Percentiles rank a stretch among this genome's conserved stretches.
Evolutionary conservation across 176 grass and related monocot genomes (phyloP).

Genomic region (Hyparrhenia diplandra): DNA sequence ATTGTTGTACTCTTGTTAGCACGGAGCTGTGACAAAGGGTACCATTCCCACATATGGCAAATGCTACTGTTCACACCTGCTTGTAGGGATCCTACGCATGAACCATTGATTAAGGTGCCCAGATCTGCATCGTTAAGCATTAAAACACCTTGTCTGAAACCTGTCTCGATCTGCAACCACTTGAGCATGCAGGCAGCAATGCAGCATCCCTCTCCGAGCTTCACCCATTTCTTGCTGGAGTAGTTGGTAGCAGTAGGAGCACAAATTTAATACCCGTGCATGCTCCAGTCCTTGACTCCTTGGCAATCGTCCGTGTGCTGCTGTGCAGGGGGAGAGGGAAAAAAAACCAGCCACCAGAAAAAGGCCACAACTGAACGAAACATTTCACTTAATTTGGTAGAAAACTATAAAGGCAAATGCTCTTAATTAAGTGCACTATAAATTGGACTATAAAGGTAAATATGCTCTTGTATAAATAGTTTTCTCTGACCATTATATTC

Average conservation of each 20-base stretch:
- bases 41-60: background rate
- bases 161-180: conserved; percentile 11
- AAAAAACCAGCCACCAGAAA: too few relatives aligned
- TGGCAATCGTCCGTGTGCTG: background rate
- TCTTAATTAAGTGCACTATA: too few relatives aligned
- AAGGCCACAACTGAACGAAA: background rate
- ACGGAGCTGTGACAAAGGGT: background rate
- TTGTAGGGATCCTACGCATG: background rate
- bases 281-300: background rate
- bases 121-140: conserved; percentile 26
- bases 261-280: background rate
- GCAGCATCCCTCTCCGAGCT: background rate
- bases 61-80: background rate
- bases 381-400: too few relatives aligned
- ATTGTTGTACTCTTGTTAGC: too few relatives aligned
- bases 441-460: too few relatives aligned
- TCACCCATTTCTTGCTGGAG: background rate
- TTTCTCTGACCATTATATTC: too few relatives aligned
- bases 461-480: too few relatives aligned
- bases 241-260: background rate
- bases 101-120: conserved; percentile 12
- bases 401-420: too few relatives aligned
- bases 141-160: conserved; percentile 24
- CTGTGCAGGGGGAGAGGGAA: background rate
- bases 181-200: background rate